Percentiles rank a stretch among this genome's conserved stretches.
Conservation (phyloP, 257 asterid species). For the Penstemon barbatus region DNA sequence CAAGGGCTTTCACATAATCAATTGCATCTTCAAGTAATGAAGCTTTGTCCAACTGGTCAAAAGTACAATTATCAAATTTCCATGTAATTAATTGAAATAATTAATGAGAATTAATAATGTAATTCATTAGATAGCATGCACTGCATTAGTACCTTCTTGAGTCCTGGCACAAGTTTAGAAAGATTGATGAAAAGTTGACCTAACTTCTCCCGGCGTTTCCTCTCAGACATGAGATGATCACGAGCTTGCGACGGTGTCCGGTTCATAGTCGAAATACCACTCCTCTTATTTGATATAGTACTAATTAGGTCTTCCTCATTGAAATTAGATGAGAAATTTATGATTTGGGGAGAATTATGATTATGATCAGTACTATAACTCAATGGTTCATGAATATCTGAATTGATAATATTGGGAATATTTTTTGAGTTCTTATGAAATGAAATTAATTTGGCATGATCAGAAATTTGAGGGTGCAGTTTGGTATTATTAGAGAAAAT, state of each 20-base stretch:
- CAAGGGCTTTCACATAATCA: slow-evolving; percentile 42
- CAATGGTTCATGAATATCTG: background rate
- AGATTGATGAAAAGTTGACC: slow-evolving; percentile 54
- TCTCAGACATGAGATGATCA: slow-evolving; percentile 58
- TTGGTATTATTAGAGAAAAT: background rate
- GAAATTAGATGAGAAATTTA: slow-evolving; percentile 30
- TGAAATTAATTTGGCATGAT: slow-evolving; percentile 25
- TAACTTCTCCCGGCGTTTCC: slow-evolving; percentile 59
- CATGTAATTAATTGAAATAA: no score
- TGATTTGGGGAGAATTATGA: slow-evolving; percentile 19
- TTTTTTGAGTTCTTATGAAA: slow-evolving; percentile 29
- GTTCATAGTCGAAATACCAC: background rate
- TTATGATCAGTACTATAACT: background rate
- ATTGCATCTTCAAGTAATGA: slow-evolving; percentile 44
- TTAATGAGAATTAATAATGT: no score
- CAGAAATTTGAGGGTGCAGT: background rate
- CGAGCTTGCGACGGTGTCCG: slow-evolving; percentile 53
- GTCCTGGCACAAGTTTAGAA: slow-evolving; percentile 62
- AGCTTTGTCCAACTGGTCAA: slow-evolving; percentile 44
- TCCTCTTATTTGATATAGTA: slow-evolving; percentile 6
- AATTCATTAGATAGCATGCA: no score
- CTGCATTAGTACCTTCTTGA: slow-evolving; percentile 49
- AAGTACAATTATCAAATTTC: no score
- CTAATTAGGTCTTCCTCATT: background rate
- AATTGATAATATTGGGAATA: background rate